Evolutionary conservation across 768 basidiomycete species (phyloP).

Genomic region (Tylopilus subfusipes): DNA sequence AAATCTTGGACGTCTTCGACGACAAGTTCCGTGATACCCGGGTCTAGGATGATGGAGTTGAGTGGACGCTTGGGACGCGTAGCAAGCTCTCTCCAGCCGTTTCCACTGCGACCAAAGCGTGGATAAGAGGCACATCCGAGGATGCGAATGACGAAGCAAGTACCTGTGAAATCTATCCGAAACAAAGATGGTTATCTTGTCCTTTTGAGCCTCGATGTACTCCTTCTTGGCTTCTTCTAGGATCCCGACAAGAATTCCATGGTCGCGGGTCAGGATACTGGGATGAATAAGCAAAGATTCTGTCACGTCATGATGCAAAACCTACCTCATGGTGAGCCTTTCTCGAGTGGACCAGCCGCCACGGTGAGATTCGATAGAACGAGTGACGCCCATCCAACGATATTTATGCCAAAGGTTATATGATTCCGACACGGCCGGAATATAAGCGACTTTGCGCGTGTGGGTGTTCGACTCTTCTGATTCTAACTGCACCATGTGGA

Average conservation of each 20-base stretch:
- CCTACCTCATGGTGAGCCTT: conserved; percentile 23
- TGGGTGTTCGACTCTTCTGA: conserved; percentile 21
- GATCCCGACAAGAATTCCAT: conserved; percentile 46
- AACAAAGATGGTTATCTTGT: conserved; percentile 51
- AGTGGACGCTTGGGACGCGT: conserved; percentile 63
- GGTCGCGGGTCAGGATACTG: conserved; percentile 51
- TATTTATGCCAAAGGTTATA: conserved; percentile 35
- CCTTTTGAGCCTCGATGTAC: conserved; percentile 50
- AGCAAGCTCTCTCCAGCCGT: conserved; percentile 54
- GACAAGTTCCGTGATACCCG: conserved; percentile 61
- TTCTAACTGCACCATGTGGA: conserved; percentile 23
- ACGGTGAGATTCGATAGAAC: conserved; percentile 16
- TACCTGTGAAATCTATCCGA: conserved; percentile 43
- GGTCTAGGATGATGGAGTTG: conserved; percentile 66
- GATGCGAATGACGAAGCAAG: background rate
- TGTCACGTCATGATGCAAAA: background rate
- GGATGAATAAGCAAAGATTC: background rate
- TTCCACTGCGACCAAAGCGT: conserved; percentile 13
- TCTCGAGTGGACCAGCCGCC: conserved; percentile 22
- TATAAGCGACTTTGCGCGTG: conserved; percentile 33
- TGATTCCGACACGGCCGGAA: conserved; percentile 32
- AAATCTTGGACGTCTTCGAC: conserved; percentile 72
- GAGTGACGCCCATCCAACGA: conserved; percentile 30
- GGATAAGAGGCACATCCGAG: background rate
- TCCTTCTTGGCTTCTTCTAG: conserved; percentile 51